Percentiles rank a stretch among this genome's conserved stretches.
Conservation (phyloP, 441 rosid species). For the Corymbia citriodora region DNA sequence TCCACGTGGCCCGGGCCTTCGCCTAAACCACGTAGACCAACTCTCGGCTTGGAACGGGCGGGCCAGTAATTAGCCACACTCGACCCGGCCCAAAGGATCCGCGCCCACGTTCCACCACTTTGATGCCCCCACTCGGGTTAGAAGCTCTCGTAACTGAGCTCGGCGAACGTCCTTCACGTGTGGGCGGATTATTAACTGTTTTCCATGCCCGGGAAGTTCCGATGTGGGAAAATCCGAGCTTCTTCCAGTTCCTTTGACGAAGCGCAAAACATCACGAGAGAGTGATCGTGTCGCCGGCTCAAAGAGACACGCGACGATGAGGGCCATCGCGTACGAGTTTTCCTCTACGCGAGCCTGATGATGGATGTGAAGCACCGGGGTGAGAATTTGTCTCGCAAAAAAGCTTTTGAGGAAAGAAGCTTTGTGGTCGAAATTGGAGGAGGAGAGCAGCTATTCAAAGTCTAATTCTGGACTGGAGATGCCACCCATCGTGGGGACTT, state of each 20-base stretch:
- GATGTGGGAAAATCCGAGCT: background rate
- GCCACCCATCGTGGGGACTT: background rate
- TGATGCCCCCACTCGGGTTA: background rate
- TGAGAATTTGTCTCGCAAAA: background rate
- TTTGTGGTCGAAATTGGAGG: background rate
- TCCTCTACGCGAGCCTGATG: background rate
- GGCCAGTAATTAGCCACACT: background rate
- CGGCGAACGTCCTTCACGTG: rapidly evolving
- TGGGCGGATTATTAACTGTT: background rate
- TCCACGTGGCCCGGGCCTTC: rapidly evolving
- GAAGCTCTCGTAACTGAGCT: background rate
- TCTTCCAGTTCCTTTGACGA: background rate
- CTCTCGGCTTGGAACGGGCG: background rate
- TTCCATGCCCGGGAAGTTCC: rapidly evolving
- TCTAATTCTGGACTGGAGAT: background rate
- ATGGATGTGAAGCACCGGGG: background rate
- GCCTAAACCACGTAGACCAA: rapidly evolving
- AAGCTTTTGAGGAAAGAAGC: background rate
- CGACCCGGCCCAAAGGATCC: background rate
- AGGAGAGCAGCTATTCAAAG: background rate
- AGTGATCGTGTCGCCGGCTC: background rate
- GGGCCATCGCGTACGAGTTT: background rate
- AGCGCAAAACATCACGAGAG: background rate
- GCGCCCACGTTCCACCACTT: background rate
- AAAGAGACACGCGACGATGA: background rate